Conservation (phyloP, 495 filamentous ascomycete species). For the Beverwykella pulmonaria region DNA sequence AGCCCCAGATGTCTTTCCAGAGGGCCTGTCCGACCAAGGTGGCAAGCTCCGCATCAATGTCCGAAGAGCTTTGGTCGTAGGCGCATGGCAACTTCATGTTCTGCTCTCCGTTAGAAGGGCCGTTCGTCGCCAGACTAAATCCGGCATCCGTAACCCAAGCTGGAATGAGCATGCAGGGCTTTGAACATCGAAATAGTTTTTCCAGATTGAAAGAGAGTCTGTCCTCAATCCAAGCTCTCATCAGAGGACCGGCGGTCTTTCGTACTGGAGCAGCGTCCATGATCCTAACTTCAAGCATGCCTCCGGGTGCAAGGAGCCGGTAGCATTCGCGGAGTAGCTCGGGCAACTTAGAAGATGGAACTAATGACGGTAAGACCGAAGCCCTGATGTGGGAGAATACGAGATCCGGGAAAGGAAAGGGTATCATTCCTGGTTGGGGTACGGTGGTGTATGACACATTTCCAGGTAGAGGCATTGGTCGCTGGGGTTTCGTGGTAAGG, state of each 20-base stretch:
- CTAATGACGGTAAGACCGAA: slow-evolving; percentile 34
- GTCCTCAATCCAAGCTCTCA: slow-evolving; percentile 41
- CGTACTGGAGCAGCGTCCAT: slow-evolving; percentile 40
- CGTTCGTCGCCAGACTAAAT: slow-evolving; percentile 20
- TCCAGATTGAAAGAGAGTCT: slow-evolving; percentile 36
- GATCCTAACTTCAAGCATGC: slow-evolving; percentile 39
- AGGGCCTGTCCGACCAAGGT: slow-evolving; percentile 38
- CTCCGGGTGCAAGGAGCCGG: slow-evolving; percentile 37
- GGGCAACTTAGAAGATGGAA: slow-evolving; percentile 37
- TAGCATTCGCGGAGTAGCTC: slow-evolving; percentile 38
- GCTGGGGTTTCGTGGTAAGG: slow-evolving; percentile 32
- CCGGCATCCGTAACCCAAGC: slow-evolving; percentile 38
- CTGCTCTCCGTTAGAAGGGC: neutral
- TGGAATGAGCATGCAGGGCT: slow-evolving; percentile 37
- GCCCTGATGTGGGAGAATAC: slow-evolving; percentile 39
- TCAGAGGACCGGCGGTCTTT: slow-evolving; percentile 34
- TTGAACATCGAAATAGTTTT: slow-evolving; percentile 37
- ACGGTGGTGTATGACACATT: slow-evolving; percentile 35
- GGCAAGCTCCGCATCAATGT: slow-evolving; percentile 35
- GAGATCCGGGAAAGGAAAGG: slow-evolving; percentile 31
- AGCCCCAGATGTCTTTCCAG: slow-evolving; percentile 42
- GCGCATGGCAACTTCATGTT: slow-evolving; percentile 31
- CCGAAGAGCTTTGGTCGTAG: neutral
- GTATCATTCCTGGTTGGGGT: slow-evolving; percentile 22
- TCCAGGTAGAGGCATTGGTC: slow-evolving; percentile 29